A percentile compares a stretch with the other conserved stretches of the same genome.
phyloP scores from a whole-genome alignment of 2,329 filamentous ascomycete species.

The Trichoderma citrinoviride region DNA sequence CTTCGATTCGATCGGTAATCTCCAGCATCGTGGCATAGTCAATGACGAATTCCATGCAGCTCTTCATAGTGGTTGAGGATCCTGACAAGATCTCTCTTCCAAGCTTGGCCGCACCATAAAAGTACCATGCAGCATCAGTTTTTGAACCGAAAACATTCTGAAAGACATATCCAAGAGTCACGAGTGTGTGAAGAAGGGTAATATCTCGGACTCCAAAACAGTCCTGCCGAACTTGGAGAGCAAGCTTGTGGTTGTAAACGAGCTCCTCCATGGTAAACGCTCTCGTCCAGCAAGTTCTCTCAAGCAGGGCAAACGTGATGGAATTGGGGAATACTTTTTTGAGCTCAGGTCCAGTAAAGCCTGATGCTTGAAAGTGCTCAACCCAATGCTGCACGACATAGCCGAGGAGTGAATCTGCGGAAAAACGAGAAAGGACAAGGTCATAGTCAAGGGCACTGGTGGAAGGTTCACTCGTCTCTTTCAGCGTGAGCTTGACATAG shows the following conservation, averaged over 20 bases:
- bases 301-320: not conserved
- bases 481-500: not conserved
- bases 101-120: constrained; percentile 37
- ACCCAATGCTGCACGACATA: constrained; percentile 40
- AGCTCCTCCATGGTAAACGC: not conserved
- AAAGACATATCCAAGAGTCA: constrained; percentile 38
- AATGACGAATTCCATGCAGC: constrained; percentile 30
- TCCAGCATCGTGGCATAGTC: not conserved
- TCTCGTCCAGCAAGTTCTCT: not conserved
- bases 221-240: not conserved
- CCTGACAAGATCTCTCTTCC: constrained; percentile 35
- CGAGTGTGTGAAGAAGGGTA: not conserved
- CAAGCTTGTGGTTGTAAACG: not conserved
- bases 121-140: constrained; percentile 33
- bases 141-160: constrained; percentile 27
- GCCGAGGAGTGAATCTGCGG: constrained; percentile 32
- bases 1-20: not conserved
- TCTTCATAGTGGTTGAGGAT: constrained; percentile 34
- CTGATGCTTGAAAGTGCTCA: constrained; percentile 37
- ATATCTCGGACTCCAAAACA: not conserved
- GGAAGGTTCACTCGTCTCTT: not conserved
- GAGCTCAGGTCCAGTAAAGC: constrained; percentile 30
- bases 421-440: constrained; percentile 29
- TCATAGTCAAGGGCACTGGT: constrained; percentile 13
- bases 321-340: not conserved